These are phyloP conservation scores for Saccharum officinarum DNA, from an alignment of 176 grass and related monocot genomes.

Conservation along the genomic window DNA sequence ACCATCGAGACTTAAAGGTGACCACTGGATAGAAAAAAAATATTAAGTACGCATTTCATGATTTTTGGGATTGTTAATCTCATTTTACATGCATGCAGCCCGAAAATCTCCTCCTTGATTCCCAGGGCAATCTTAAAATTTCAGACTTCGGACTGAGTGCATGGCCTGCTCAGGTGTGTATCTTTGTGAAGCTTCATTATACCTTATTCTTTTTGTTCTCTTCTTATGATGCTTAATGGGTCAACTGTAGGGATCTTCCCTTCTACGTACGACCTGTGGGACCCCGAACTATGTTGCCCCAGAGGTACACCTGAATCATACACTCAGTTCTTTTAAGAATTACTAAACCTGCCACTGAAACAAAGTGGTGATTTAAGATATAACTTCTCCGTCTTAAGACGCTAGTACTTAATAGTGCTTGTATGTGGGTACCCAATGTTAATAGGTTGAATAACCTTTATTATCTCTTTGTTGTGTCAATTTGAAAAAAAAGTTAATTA, in stretches of 20 bases:
- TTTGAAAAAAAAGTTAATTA: not conserved
- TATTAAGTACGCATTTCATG: conserved; percentile 8
- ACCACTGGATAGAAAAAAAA: conserved; percentile 6
- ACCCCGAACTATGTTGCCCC: conserved; percentile 99
- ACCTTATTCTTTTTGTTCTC: not conserved
- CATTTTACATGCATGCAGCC: conserved; percentile 63
- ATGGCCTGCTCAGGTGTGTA: conserved; percentile 71
- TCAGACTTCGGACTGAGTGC: conserved; percentile 98
- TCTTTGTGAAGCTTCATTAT: conserved; percentile 27
- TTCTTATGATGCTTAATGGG: conserved; percentile 31
- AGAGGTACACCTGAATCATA: conserved; percentile 63
- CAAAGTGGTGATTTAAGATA: conserved; percentile 11
- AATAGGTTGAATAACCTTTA: not conserved
- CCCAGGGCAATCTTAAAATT: conserved; percentile 98
- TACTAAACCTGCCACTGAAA: conserved; percentile 27
- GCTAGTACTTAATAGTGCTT: not conserved
- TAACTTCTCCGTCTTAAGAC: not conserved
- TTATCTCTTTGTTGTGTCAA: conserved; percentile 23
- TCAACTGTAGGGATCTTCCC: conserved; percentile 58
- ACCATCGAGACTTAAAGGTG: conserved; percentile 97
- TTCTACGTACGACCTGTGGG: conserved; percentile 92
- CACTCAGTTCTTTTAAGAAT: not conserved
- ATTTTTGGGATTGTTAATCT: conserved; percentile 34
- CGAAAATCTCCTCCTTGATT: conserved; percentile 97
- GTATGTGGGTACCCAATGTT: conserved; percentile 28